phyloP scores from a whole-genome alignment of 2,329 filamentous ascomycete genomes.

The Nannizzia gypsea region DNA sequence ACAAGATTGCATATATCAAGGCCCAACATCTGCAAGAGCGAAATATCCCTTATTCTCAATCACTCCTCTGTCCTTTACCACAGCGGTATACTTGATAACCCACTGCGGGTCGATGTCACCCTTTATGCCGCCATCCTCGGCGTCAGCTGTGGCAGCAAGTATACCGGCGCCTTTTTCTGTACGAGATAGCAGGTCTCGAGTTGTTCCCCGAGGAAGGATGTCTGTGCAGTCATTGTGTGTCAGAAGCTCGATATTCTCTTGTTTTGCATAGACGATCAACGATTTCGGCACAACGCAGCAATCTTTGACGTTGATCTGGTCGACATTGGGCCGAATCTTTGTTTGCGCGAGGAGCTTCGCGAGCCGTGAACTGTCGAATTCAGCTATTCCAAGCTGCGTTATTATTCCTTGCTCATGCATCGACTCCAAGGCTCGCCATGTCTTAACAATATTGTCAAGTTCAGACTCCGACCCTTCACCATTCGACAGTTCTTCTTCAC shows the following conservation, averaged over 20 bases:
- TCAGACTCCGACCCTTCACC: slow-evolving; percentile 43
- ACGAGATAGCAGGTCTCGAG: slow-evolving; percentile 69
- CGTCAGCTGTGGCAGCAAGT: slow-evolving; percentile 48
- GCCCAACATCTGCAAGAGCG: slow-evolving; percentile 62
- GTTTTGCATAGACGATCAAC: slow-evolving; percentile 71
- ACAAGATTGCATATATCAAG: slow-evolving; percentile 20
- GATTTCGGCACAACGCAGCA: slow-evolving; percentile 92
- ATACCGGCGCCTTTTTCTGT: slow-evolving; percentile 62
- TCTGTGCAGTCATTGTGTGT: slow-evolving; percentile 93
- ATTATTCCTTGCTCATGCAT: slow-evolving; percentile 62
- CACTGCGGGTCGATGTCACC: slow-evolving; percentile 79
- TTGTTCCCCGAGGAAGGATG: slow-evolving; percentile 72
- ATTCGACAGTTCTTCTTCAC: slow-evolving; percentile 44
- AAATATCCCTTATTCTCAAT: slow-evolving; percentile 99
- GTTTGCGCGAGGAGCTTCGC: slow-evolving; percentile 62
- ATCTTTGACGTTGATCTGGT: slow-evolving; percentile 93
- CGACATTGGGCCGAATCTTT: slow-evolving; percentile 62
- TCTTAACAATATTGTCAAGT: slow-evolving; percentile 54
- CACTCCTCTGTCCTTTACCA: slow-evolving; percentile 83
- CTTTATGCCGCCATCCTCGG: slow-evolving; percentile 47
- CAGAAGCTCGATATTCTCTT: slow-evolving; percentile 70
- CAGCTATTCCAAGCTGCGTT: slow-evolving; percentile 67
- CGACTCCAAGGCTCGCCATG: slow-evolving; percentile 56
- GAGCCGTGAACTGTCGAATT: slow-evolving; percentile 80
- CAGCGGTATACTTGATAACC: slow-evolving; percentile 95